Base-by-base conservation (phyloP, 176 grass and related monocot species). In the Alloteropsis semialata region DNA sequence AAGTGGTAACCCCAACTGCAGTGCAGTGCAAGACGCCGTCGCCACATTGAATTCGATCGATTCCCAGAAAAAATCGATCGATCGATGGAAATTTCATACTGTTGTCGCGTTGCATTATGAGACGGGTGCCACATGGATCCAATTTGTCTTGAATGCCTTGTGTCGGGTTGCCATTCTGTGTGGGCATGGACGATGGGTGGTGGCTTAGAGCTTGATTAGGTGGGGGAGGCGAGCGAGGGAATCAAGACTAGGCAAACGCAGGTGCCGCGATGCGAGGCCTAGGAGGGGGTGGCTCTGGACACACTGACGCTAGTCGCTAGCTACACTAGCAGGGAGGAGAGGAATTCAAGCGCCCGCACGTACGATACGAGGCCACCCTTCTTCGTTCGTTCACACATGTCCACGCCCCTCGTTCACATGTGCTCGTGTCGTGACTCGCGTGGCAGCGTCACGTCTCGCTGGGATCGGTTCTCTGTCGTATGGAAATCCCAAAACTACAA, bases 151-250 rank as follows among this genome's bases (percentile, higher is more conserved):
- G 84, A 86, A 80, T 73, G 84, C n/a, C 34, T 50, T 50, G 25
- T 72, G 76, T 86, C 56, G 84, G 84, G 32, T 71, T 62, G 75
- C 75, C 55, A 72, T 85, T 59, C 59, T 19, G 83, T 19, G 83
- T 60, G 61, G 19, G 82, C 49, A 36, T 73, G 54, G 17, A 32
- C 53, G 65, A 38, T 62, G 33, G 28, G 30, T n/a, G 5, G 38
- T 44, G 3, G 36, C 50, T 32, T 69, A n/a, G 5, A 39, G 34
- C 29, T 45, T 42, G 10, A 32, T 68, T 68, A 6, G 48, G 82
- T 59, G 18, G 54, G 67, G 34, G 3, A 41, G 22, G 36, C 19
- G 22, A 8, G 53, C 18, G 9, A 46, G 29, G 12, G 18, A 71
- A 61, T 70, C 43, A 44, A 56, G 53, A 27, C 6, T 5, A 22